Percentiles rank a stretch among this genome's conserved stretches.
Conservation (phyloP, 2,329 filamentous ascomycete genomes). For the Lasiodiplodia gonubiensis region DNA sequence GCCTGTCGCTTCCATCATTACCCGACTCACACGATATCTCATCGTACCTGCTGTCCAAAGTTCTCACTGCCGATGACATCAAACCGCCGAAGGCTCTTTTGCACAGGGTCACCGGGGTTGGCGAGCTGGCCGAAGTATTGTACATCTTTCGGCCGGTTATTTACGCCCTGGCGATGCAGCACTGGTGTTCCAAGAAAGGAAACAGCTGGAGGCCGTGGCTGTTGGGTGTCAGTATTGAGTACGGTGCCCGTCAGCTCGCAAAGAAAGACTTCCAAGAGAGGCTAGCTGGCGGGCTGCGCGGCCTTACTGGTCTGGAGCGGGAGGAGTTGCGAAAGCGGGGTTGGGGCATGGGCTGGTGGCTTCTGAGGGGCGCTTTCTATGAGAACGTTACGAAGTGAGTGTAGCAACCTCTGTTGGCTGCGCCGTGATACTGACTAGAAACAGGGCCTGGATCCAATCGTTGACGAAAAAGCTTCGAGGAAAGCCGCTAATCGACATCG, state of each 20-base stretch:
- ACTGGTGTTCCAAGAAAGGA: conserved; percentile 68
- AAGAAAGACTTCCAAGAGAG: conserved; percentile 69
- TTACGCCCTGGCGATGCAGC: conserved; percentile 83
- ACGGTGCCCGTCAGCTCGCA: conserved; percentile 82
- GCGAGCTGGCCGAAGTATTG: conserved; percentile 85
- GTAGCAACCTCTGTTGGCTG: not conserved
- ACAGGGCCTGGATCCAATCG: conserved; percentile 67
- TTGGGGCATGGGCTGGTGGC: conserved; percentile 94
- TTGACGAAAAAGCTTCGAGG: conserved; percentile 73
- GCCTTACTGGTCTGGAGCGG: conserved; percentile 80
- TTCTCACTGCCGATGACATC: conserved; percentile 94
- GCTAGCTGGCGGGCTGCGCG: conserved; percentile 73
- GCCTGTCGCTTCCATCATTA: conserved; percentile 80
- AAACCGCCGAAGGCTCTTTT: conserved; percentile 86
- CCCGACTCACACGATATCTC: conserved; percentile 83
- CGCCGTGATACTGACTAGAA: conserved; percentile 32
- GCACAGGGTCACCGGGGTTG: conserved; percentile 75
- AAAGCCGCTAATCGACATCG: conserved; percentile 77
- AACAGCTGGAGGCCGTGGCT: conserved; percentile 93
- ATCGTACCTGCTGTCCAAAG: conserved; percentile 84
- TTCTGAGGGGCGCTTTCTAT: conserved; percentile 95
- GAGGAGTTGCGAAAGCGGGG: conserved; percentile 88
- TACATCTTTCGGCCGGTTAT: conserved; percentile 88
- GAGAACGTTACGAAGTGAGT: conserved; percentile 79
- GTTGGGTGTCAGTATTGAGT: conserved; percentile 82